Base-by-base conservation (phyloP, 208 protist genomes). In the Leishmania martiniquensis region DNA sequence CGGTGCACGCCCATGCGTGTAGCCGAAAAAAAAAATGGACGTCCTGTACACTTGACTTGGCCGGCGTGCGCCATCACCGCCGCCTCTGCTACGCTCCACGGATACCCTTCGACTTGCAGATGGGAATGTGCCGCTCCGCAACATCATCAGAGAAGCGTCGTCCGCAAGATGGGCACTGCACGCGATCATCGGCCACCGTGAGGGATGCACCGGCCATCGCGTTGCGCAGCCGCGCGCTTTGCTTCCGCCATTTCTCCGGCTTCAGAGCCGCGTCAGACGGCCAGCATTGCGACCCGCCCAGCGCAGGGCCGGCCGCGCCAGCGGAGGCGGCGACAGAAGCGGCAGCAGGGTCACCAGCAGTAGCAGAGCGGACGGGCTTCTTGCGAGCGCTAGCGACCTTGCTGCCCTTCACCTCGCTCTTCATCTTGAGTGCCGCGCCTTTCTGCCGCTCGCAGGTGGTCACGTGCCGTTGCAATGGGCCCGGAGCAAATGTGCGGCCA, bases 401-500 rank as follows among this genome's bases (percentile, higher is more conserved):
- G 25, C 69, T 34, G 49, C 78, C 75, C 62, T 66, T 72, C 20
- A 49, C 39, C 59, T 77, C 57, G 22, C 66, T 34, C 71, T 59
- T 82, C 5, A 42, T 12, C 70, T 78, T 84, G 1, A 37, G 55
- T 39, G 22, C 63, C 3, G 75, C 47, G 34, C 37, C 68, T 32
- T 74, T 72, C 15, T 85, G 75, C 25, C 78, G 71, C 57, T 82
- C 74, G 72, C 93, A 97, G 1, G 89, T 83, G 10, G 59, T 75
- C 4, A 86, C 83, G 70, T 97, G 93, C 25, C 89, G 85, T 17
- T 87, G 81, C 51, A 94, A 81, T 0, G 88, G 87, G 34, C 85
- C 85, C 3, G 82, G 49, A 1, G 88, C 88, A 72, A 95, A 97
- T 17, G 81, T 90, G 67, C 93, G 89, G 62, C 90, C 89, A 72